Base-by-base conservation (phyloP, 2,329 filamentous ascomycete species). In the Claviceps cyperi region DNA sequence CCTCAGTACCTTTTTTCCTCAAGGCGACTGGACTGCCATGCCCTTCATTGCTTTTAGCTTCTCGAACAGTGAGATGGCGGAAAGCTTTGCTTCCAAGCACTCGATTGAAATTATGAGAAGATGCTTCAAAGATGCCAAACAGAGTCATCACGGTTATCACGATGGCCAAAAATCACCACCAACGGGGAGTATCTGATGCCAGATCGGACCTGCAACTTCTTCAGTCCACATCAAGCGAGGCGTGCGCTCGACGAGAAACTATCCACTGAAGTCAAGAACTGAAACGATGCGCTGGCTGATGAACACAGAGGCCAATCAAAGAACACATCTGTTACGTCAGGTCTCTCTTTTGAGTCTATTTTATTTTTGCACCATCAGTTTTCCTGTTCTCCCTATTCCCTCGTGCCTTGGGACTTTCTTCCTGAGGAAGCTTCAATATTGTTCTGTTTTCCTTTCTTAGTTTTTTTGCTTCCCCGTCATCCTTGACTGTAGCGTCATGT, bases 191-290 rank as follows among this genome's bases (percentile, higher is more conserved):
- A 49, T 39, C 9, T n/a, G 41, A 32, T 38, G n/a, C 21, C 28
- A 39, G n/a, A 39, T 21, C n/a, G 22, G 21, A 35, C 15, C 24
- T 22, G 15, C 11, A 21, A 35, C 19, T 15, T n/a, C 2, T 32
- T 22, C 22, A 11, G 21, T 3, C 24, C 17, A 46, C 24, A 28
- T 19, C 19, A 15, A 19, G 47, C 32, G 32, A 49, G 32, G 43
- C 35, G 24, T 17, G 32, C 43, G 36, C 43, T 45, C 35, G 32
- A 47, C 21, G 58, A 17, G 15, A 59, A 59, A 58, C 59, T 62
- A 21, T 17, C 39, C 49, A 47, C 46, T 53, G 57, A 53, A 53
- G 49, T 11, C 36, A 28, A 46, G 28, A 46, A 35, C 32, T 37
- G 43, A 43, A 46, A 46, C n/a, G 19, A 46, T 36, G 19, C 41